Evolutionary conservation across 306 rosid genomes (phyloP).

Genomic region (Dalbergia cultrata): DNA sequence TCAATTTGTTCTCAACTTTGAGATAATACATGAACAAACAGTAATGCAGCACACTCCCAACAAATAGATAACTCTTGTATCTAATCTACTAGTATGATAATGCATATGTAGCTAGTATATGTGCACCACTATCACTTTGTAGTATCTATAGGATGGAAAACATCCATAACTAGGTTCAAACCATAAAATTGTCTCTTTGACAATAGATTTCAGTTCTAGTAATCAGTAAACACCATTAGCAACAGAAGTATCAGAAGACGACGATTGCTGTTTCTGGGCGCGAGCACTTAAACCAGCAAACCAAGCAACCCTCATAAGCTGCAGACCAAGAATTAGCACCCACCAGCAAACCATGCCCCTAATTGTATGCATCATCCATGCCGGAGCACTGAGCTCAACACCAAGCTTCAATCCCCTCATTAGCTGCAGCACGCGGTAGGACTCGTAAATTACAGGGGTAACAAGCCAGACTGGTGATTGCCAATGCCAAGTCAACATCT

Average conservation of each 20-base stretch:
- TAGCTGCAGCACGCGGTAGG: conserved; percentile 90
- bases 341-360: conserved; percentile 92
- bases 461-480: conserved; percentile 95
- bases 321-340: conserved; percentile 90
- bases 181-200: conserved; percentile 37
- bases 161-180: conserved; percentile 18
- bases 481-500: conserved; percentile 93
- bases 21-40: conserved; percentile 7
- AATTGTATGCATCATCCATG: conserved; percentile 80
- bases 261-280: conserved; percentile 42
- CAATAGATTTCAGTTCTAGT: background rate
- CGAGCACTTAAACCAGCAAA: conserved; percentile 76
- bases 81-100: conserved; percentile 30
- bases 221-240: conserved; percentile 39
- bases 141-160: conserved; percentile 1
- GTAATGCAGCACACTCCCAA: background rate
- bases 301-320: conserved; percentile 98
- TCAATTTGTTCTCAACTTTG: background rate
- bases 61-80: background rate
- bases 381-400: conserved; percentile 76
- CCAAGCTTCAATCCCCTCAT: conserved; percentile 94
- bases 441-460: conserved; percentile 82
- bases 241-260: conserved; percentile 49
- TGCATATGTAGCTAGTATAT: conserved; percentile 16
- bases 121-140: conserved; percentile 32